Percentiles rank a stretch among this genome's conserved stretches.
Evolutionary conservation across 345 rosid species (phyloP).

Genomic region (Angophora floribunda): DNA sequence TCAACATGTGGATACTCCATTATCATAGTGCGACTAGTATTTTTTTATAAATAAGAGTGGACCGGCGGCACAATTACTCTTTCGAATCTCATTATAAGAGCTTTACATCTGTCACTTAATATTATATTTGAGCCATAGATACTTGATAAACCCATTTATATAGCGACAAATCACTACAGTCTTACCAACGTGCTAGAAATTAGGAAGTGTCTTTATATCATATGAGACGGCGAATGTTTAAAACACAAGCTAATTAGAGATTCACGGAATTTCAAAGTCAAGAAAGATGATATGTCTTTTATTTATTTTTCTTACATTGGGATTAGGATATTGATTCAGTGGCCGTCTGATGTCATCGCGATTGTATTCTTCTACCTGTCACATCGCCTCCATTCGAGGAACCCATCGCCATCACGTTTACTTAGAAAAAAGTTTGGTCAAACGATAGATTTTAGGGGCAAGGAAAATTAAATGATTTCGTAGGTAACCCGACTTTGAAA

Average conservation of each 20-base stretch:
- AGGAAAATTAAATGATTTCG: background rate
- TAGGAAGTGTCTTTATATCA: background rate
- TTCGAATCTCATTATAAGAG: background rate
- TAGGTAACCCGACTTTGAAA: background rate
- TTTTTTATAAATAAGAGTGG: background rate
- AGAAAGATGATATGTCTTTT: background rate
- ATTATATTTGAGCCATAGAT: fast-evolving
- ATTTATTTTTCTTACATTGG: too few species aligned
- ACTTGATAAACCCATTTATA: fast-evolving
- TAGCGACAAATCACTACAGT: background rate
- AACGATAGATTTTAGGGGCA: background rate
- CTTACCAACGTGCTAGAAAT: fast-evolving
- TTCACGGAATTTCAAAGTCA: background rate
- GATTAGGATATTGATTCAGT: background rate
- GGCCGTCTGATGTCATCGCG: background rate
- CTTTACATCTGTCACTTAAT: background rate
- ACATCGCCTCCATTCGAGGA: background rate
- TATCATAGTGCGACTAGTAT: background rate
- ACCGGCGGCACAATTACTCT: background rate
- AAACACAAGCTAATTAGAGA: too few species aligned
- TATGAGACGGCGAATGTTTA: too few species aligned
- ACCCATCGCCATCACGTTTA: too few species aligned
- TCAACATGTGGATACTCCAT: background rate
- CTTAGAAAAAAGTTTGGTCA: background rate
- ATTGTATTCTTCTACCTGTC: background rate